Evolutionary conservation across 2,329 filamentous ascomycete species (phyloP).

Genomic region (Akanthomyces lecanii): DNA sequence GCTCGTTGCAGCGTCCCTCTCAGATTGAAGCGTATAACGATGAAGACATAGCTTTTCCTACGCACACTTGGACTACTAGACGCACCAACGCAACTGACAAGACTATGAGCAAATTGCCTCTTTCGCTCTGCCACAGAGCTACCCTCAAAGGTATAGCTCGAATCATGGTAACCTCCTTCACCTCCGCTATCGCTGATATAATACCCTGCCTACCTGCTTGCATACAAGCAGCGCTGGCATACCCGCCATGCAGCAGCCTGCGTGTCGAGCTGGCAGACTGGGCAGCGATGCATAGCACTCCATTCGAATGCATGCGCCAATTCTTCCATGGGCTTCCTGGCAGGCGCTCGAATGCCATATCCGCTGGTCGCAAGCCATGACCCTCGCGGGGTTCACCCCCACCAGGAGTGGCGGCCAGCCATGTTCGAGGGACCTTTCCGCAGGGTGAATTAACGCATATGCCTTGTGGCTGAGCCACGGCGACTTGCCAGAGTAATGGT

Average conservation of each 20-base stretch:
- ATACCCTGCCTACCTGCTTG: neutral
- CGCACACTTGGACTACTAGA: too few relatives aligned
- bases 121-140: neutral
- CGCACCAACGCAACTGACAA: neutral
- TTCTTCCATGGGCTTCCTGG: neutral
- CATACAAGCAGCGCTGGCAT: neutral
- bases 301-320: neutral
- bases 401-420: neutral
- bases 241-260: neutral
- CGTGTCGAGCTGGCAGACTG: conserved; percentile 9
- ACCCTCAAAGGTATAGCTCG: neutral
- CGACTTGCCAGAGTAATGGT: neutral
- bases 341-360: neutral
- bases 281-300: conserved; percentile 14
- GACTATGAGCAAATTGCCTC: neutral
- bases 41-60: too few relatives aligned
- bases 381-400: neutral
- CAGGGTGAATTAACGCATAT: neutral
- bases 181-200: neutral
- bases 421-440: neutral
- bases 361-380: neutral
- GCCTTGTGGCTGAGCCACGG: neutral
- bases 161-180: neutral
- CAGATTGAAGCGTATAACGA: too few relatives aligned
- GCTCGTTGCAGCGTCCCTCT: neutral